phyloP scores from a whole-genome alignment of 257 asterid species.

The Nicotiana paniculata region DNA sequence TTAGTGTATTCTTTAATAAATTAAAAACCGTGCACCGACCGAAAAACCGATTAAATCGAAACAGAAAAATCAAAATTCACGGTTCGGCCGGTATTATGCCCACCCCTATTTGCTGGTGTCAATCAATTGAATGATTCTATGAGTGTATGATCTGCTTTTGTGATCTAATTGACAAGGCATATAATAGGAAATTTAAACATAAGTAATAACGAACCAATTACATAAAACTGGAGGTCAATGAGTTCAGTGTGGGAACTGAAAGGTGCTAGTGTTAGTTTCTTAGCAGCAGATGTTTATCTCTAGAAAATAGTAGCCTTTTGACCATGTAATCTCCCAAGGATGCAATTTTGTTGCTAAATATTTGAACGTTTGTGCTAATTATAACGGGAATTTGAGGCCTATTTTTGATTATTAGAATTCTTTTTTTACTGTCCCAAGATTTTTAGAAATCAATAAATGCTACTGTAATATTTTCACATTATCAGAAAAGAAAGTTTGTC shows the following conservation, averaged over 20 bases:
- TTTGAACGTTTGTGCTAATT: no score
- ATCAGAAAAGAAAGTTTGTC: background rate
- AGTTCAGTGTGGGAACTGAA: background rate
- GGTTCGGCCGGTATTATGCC: no score
- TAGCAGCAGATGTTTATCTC: background rate
- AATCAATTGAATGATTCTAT: background rate
- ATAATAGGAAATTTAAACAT: background rate
- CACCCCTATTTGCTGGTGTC: background rate
- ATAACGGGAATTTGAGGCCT: no score
- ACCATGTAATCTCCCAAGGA: no score
- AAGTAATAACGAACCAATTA: background rate
- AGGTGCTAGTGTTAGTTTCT: background rate
- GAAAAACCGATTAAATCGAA: no score
- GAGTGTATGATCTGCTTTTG: background rate
- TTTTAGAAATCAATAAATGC: background rate
- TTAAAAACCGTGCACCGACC: no score
- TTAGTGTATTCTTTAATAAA: no score
- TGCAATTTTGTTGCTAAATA: no score
- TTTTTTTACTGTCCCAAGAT: background rate
- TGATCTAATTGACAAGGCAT: background rate
- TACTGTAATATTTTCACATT: background rate
- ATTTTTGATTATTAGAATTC: no score
- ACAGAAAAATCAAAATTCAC: no score
- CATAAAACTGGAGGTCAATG: background rate
- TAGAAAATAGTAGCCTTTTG: no score